Evolutionary conservation across 139 green algal species (phyloP).

Genomic region (Zygnema cylindricum): DNA sequence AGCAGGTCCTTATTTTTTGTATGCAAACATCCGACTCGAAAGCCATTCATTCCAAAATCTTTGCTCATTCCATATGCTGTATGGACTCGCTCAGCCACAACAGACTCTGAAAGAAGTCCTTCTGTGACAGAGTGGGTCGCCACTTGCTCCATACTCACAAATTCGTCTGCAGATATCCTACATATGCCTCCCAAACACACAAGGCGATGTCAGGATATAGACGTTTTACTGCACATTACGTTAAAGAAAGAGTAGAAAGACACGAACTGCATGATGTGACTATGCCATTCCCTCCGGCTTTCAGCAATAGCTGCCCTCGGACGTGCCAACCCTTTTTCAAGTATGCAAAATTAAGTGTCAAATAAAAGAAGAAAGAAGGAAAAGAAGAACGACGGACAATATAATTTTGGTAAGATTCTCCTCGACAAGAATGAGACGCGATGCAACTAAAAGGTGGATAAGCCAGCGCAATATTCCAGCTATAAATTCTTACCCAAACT

Average conservation of each 20-base stretch:
- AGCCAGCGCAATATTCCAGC: too few relatives aligned
- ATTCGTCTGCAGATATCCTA: slow-evolving; percentile 24
- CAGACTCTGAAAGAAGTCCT: neutral
- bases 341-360: too few relatives aligned
- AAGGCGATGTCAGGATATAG: neutral
- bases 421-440: neutral
- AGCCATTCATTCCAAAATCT: slow-evolving; percentile 61
- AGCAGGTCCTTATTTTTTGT: slow-evolving; percentile 58
- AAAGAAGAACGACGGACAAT: too few relatives aligned
- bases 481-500: slow-evolving; percentile 33
- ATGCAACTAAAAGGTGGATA: too few relatives aligned
- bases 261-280: too few relatives aligned
- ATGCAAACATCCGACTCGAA: slow-evolving; percentile 52
- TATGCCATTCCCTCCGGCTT: too few relatives aligned
- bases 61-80: slow-evolving; percentile 63
- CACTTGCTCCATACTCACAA: slow-evolving; percentile 48
- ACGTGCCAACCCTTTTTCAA: too few relatives aligned
- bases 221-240: too few relatives aligned
- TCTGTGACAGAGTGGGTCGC: slow-evolving; percentile 8
- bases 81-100: slow-evolving; percentile 39
- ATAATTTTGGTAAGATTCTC: too few relatives aligned
- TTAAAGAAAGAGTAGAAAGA: too few relatives aligned
- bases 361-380: too few relatives aligned
- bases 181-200: neutral
- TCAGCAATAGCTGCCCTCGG: too few relatives aligned